Base-by-base conservation (phyloP, 2,329 filamentous ascomycete genomes). In the Aspergillus sclerotialis region DNA sequence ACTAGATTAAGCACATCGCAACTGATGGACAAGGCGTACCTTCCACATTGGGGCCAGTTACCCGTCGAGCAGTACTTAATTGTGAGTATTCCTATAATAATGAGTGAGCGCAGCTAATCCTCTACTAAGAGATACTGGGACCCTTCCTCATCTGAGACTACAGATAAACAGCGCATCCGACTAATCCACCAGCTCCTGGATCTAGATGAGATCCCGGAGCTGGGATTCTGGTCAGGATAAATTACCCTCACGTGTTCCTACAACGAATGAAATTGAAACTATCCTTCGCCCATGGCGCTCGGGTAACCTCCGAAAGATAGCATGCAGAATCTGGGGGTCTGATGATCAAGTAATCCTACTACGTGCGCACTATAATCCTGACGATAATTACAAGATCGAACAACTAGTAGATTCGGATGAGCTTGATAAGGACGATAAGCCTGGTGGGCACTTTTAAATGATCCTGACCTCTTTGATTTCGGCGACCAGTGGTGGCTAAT, bases 61-160 rank as follows among this genome's bases (percentile, higher is more conserved):
- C 34, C 38, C 13, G 21, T 40, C 29, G 34, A 40, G 14, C 38
- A 40, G 30, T 40, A 33, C 18, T 28, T 40, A 11, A 40, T 37
- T 25, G 30, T 32, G 36, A 12, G n/a, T n/a, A 16, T 36, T 19
- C 11, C 21, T 29, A 16, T 26, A 14, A 17, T 18, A 19, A 27
- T 14, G 28, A 24, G 17, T 19, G 14, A 16, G 14, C 26, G 15
- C n/a, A 19, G 10, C 9, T 10, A 32, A 30, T 15, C 9, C n/a
- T 7, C 18, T 35, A 26, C 25, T n/a, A n/a, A 36, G 37, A 36
- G 25, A 24, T 21, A 36, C 25, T 39, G 37, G 33, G 27, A 36
- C 18, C n/a, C 6, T 13, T 15, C 24, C 15, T 24, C 30, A 23
- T 15, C 37, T n/a, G 37, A 33, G n/a, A 21, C 26, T 21, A 25